phyloP scores from a whole-genome alignment of 257 asterid species.

The Avicennia marina region DNA sequence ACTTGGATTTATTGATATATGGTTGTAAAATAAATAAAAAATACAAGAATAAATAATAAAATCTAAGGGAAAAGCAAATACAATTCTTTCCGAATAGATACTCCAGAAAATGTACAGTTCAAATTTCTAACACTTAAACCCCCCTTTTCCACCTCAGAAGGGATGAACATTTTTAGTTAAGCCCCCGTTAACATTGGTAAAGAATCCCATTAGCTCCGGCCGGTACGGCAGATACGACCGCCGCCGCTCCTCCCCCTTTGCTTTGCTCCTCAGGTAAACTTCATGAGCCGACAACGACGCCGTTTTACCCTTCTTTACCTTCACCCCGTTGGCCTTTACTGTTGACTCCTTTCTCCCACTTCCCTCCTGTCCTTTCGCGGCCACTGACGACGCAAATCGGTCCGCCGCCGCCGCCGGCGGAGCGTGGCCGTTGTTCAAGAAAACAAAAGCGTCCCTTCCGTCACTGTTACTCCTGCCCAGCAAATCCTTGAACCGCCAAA shows the following conservation, averaged over 20 bases:
- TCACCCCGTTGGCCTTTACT: conserved; percentile 27
- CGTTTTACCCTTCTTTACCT: conserved; percentile 33
- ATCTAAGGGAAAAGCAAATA: too few species aligned
- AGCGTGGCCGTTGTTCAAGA: conserved; percentile 36
- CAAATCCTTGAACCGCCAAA: conserved; percentile 52
- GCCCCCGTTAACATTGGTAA: conserved; percentile 76
- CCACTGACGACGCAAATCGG: background rate
- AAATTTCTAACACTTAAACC: too few species aligned
- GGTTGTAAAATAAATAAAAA: too few species aligned
- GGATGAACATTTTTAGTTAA: conserved; percentile 81
- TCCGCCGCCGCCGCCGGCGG: background rate
- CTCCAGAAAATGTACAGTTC: too few species aligned
- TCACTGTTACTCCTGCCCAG: conserved; percentile 69
- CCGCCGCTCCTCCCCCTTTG: conserved; percentile 47
- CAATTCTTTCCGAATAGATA: background rate
- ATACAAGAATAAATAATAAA: too few species aligned
- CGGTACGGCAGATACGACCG: conserved; percentile 84
- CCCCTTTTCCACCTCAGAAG: too few species aligned
- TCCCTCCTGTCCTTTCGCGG: background rate
- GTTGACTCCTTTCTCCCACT: conserved; percentile 12
- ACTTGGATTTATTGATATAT: too few species aligned
- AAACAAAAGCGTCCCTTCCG: conserved; percentile 83
- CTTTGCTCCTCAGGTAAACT: conserved; percentile 58
- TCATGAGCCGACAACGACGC: conserved; percentile 61
- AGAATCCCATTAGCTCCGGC: conserved; percentile 86